phyloP scores from a whole-genome alignment of 179 eudicot species.

The Heliamphora pulchella region DNA sequence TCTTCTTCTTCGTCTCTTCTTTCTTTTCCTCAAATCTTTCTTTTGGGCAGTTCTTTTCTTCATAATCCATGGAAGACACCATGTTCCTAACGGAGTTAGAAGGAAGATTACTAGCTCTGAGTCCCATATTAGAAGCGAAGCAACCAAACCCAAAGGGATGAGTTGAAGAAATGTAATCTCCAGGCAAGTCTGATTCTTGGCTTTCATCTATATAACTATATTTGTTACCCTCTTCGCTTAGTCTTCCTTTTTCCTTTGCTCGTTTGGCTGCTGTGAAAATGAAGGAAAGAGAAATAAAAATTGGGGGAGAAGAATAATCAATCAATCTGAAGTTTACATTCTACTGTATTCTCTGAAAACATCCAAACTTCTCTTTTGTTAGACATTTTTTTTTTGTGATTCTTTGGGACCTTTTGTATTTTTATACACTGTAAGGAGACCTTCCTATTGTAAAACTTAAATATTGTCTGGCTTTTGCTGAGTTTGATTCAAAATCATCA shows the following conservation, averaged over 20 bases:
- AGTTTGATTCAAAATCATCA: neutral
- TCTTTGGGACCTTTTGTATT: neutral
- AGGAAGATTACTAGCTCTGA: neutral
- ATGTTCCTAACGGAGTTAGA: neutral
- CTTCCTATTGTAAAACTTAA: neutral
- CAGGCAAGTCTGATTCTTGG: slow-evolving; percentile 55
- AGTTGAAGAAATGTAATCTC: slow-evolving; percentile 24
- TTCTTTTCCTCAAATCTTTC: no score
- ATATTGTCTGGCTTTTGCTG: neutral
- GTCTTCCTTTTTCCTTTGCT: neutral
- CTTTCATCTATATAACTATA: slow-evolving; percentile 16
- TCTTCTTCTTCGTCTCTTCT: no score
- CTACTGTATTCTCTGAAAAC: slow-evolving; percentile 5
- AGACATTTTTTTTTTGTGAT: neutral
- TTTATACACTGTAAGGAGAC: neutral
- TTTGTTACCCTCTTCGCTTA: neutral
- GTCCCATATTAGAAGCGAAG: neutral
- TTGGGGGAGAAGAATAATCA: neutral
- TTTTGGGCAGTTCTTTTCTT: no score
- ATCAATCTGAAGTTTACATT: neutral
- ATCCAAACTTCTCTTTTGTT: neutral
- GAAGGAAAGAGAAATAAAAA: neutral
- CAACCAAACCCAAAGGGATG: neutral
- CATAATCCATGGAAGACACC: no score
- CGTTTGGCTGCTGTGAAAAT: slow-evolving; percentile 6